Conservation (phyloP, 352 stramenopile species). For the Halophytophthora polymorphica region DNA sequence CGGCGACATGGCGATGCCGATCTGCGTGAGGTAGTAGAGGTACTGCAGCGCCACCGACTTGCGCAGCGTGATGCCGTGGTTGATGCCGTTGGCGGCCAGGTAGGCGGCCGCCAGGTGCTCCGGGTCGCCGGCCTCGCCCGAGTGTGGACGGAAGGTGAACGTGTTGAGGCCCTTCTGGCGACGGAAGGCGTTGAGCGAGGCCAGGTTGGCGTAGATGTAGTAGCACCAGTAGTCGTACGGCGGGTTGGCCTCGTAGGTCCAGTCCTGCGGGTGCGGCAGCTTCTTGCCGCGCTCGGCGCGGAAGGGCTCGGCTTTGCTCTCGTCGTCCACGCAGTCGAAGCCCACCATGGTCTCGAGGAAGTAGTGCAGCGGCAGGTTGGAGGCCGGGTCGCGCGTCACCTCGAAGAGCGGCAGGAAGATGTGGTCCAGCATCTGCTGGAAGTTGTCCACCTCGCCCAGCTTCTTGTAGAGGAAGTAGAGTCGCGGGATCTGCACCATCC, state of each 20-base stretch:
- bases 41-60: constrained; percentile 97
- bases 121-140: constrained; percentile 96
- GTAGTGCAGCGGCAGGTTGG: constrained; percentile 88
- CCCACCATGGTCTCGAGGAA: constrained; percentile 95
- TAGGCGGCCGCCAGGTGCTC: constrained; percentile 94
- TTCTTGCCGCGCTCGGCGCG: constrained; percentile 74
- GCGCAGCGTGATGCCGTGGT: constrained; percentile 98
- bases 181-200: constrained; percentile 94
- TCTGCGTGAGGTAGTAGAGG: constrained; percentile 98
- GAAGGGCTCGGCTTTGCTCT: constrained; percentile 92
- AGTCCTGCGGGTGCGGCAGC: constrained; percentile 78
- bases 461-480: constrained; percentile 97
- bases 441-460: constrained; percentile 89
- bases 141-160: constrained; percentile 98
- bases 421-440: constrained; percentile 98
- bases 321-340: constrained; percentile 99
- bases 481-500: constrained; percentile 97
- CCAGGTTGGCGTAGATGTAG: constrained; percentile 97
- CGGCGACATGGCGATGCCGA: constrained; percentile 93
- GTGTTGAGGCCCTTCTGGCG: constrained; percentile 84
- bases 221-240: constrained; percentile 96
- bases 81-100: constrained; percentile 93
- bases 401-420: constrained; percentile 98
- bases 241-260: constrained; percentile 88
- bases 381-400: constrained; percentile 94